Evolutionary conservation across 805 yeast genomes (phyloP).

Genomic region (Teunomyces funiuensis): DNA sequence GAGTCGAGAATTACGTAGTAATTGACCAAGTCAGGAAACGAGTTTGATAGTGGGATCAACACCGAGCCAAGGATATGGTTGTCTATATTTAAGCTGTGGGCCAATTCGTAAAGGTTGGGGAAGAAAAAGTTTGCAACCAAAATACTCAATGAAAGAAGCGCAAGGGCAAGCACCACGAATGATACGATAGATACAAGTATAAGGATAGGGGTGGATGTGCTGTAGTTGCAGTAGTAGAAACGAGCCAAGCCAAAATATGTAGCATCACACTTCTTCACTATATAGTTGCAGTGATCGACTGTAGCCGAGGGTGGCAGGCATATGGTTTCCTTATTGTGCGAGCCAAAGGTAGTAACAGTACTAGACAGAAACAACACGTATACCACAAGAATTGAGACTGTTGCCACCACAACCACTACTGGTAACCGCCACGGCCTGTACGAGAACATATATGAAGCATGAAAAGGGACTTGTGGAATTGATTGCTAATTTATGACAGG

Average conservation of each 20-base stretch:
- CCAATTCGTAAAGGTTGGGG: slow-evolving; percentile 27
- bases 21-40: slow-evolving; percentile 38
- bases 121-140: slow-evolving; percentile 36
- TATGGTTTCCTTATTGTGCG: background rate
- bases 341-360: background rate
- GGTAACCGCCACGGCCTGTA: background rate
- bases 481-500: background rate
- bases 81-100: slow-evolving; percentile 23
- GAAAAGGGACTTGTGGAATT: background rate
- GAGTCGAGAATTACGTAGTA: slow-evolving; percentile 30
- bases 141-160: slow-evolving; percentile 29
- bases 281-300: slow-evolving; percentile 16
- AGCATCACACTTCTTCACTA: slow-evolving; percentile 20
- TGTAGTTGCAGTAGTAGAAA: slow-evolving; percentile 26
- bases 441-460: background rate
- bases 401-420: background rate
- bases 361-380: background rate
- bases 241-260: slow-evolving; percentile 28
- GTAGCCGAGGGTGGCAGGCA: background rate
- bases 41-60: slow-evolving; percentile 36
- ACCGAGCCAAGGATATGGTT: slow-evolving; percentile 32
- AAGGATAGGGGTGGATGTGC: slow-evolving; percentile 14
- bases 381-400: background rate
- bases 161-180: slow-evolving; percentile 11
- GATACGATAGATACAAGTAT: slow-evolving; percentile 12